phyloP scores from a whole-genome alignment of 805 yeast species.

The Metschnikowia dekortorum region DNA sequence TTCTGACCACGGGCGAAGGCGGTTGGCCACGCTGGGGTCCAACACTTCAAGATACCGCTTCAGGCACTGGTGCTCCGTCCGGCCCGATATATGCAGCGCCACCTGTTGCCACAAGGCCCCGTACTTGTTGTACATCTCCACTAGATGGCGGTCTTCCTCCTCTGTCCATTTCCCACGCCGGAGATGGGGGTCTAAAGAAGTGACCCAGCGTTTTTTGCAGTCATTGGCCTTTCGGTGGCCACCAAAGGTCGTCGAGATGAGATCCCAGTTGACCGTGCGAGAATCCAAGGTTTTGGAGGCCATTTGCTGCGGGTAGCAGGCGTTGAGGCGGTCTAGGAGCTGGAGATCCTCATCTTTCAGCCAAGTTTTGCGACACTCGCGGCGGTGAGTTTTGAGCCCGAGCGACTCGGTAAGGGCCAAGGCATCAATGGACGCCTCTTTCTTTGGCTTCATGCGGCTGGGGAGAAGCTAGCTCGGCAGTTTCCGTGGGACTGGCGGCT shows the following conservation, averaged over 20 bases:
- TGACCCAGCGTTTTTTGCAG: slow-evolving; percentile 83
- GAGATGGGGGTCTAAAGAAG: slow-evolving; percentile 77
- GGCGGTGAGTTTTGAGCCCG: slow-evolving; percentile 70
- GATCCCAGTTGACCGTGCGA: slow-evolving; percentile 59
- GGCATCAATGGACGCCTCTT: slow-evolving; percentile 38
- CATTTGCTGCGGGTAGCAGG: slow-evolving; percentile 24
- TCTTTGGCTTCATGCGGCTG: slow-evolving; percentile 2
- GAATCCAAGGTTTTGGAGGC: slow-evolving; percentile 22
- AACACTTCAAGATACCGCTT: slow-evolving; percentile 85
- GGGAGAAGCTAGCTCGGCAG: too few species aligned
- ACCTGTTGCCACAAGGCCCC: slow-evolving; percentile 89
- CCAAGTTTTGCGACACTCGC: slow-evolving; percentile 68
- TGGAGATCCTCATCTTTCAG: slow-evolving; percentile 64
- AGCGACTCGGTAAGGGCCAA: slow-evolving; percentile 62
- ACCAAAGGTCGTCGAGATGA: slow-evolving; percentile 43
- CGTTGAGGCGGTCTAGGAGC: slow-evolving; percentile 41
- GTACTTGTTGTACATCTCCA: slow-evolving; percentile 57
- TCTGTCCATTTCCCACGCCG: slow-evolving; percentile 84
- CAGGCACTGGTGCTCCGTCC: slow-evolving; percentile 95
- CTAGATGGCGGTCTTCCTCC: slow-evolving; percentile 66
- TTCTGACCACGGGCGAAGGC: slow-evolving; percentile 73
- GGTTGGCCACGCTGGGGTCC: slow-evolving; percentile 73
- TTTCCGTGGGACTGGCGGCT: neutral
- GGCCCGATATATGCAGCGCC: slow-evolving; percentile 67
- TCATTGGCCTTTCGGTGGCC: slow-evolving; percentile 64